Evolutionary conservation across 495 filamentous ascomycete genomes (phyloP), one percentile per base, ranked within the genome.

Genomic region (Penicillium mononematosum): DNA sequence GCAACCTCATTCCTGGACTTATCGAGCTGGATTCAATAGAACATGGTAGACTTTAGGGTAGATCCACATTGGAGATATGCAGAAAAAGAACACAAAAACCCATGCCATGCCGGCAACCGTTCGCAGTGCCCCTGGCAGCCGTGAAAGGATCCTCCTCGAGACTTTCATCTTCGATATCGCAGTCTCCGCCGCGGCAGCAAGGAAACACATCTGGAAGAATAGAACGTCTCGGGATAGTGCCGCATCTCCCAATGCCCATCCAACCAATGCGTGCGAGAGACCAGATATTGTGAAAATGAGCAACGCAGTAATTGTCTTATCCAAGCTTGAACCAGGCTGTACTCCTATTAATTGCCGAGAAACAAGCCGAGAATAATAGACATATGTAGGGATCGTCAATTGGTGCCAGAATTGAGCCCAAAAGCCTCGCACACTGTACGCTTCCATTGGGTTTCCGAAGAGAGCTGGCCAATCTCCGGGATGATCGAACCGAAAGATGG

Each of bases 381-480:
- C 11, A 11, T 50, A 50, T 10, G 48, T 50, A 4, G 31, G 48
- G 24, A 36, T 36, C 0, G 32, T 38, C 29, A 50, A 8, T 5
- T 39, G 10, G 10, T 50, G 48, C 48, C 48, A 50, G 32, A 50
- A 50, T n/a, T 9, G 19, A 11, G 20, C 32, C 48, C 48, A 50
- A 27, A 50, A 50, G 6, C 48, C 31, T 14, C 48, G 48, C 19
- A 50, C 32, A 19, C 48, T 50, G 31, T 17, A 41, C 20, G 48
- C 48, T 50, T 50, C 12, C 11, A 36, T 38, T 16, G 32, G 48
- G 20, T 11, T 25, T 2, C 48, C 48, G 20, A 50, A 50, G 6
- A 50, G 17, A 24, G 48, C 3, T n/a, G 48, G 48, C 48, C 48
- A 50, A 24, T 50, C 48, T 22, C 12, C 29, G 3, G 48, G 48